Percentiles rank a stretch among this genome's conserved stretches.
Evolutionary conservation across 2,329 filamentous ascomycete species (phyloP).

Genomic region (Colletotrichum sp.): DNA sequence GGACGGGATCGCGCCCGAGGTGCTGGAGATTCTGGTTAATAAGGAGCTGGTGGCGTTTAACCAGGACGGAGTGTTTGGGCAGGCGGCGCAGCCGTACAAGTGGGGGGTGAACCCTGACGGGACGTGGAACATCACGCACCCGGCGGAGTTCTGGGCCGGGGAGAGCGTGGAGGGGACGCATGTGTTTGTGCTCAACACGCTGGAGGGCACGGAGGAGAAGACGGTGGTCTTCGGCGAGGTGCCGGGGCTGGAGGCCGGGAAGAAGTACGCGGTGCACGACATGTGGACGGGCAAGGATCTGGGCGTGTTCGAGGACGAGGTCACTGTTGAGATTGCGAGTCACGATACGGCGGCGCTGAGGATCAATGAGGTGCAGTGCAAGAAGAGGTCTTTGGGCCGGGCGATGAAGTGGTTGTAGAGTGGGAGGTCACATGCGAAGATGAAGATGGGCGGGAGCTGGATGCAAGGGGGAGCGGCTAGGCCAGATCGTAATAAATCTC

Average conservation of each 20-base stretch:
- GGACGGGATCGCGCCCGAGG: conserved; percentile 35
- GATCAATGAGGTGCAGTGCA: conserved; percentile 23
- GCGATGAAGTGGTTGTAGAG: not conserved
- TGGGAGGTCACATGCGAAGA: not conserved
- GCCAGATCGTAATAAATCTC: not conserved
- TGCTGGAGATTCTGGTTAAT: conserved; percentile 48
- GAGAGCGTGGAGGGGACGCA: conserved; percentile 45
- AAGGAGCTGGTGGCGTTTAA: conserved; percentile 44
- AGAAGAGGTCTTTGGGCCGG: not conserved
- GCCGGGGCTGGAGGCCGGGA: conserved; percentile 37
- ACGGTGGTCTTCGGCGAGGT: conserved; percentile 46
- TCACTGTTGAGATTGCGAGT: conserved; percentile 30
- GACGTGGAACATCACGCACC: conserved; percentile 52
- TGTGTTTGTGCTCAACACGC: conserved; percentile 53
- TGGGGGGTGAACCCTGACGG: conserved; percentile 55
- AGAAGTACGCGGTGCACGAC: conserved; percentile 44
- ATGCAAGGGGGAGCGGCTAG: not conserved
- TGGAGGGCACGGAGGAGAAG: conserved; percentile 35
- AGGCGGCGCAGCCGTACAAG: conserved; percentile 48
- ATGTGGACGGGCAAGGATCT: conserved; percentile 50
- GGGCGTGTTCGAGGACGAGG: conserved; percentile 34
- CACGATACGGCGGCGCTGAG: conserved; percentile 40
- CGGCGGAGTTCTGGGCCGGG: conserved; percentile 56
- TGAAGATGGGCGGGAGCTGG: not conserved
- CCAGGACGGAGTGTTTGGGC: conserved; percentile 48